Base-by-base conservation (phyloP, 192 early-diverging fungal genomes). In the Coemansia umbellata region DNA sequence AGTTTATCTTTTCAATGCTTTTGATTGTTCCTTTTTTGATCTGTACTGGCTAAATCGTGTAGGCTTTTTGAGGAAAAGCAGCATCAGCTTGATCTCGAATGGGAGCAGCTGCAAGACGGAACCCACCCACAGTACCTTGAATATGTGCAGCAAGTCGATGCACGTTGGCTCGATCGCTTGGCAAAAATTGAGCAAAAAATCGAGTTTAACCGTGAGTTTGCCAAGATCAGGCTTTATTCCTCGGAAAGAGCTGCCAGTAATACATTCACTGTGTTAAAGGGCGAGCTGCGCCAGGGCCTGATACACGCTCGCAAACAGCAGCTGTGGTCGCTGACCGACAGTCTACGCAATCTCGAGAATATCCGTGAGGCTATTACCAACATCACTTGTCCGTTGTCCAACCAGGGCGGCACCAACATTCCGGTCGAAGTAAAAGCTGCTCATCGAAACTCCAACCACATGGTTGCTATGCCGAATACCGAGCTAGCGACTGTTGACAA, bases 71-170 rank as follows among this genome's bases (percentile, higher is more conserved):
- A 75, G 17, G 72, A 66, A 8, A 62, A 58, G 53, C 61, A 64
- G 52, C 41, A 36, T 7, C 72, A 68, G 47, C 58, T 75, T 19
- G 72, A 75, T 31, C 24, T 61, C 17, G 72, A 75, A 53, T 35
- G 42, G 60, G 48, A 27, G 14, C 72, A 75, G 60, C 55, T 75
- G 43, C 51, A 60, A 35, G 39, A 60, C 41, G 72, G 72, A 17
- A 60, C 60, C 24, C 72, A 67, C 21, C 72, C 72, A 26, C 72
- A 60, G 52, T 75, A 75, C 65, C 37, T 27, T 1, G 66, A 60
- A 53, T 40, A 57, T 18, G 43, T 61, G 3, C 65, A 60, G 11
- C 72, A 64, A 30, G 37, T 60, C 17, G 72, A 75, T 24, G 72
- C 61, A 8, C 57, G 72, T 31, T 75, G 72, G 72, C 27, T 60